Evolutionary conservation across 352 stramenopile genomes (phyloP).

Genomic region (Globisporangium lucens): DNA sequence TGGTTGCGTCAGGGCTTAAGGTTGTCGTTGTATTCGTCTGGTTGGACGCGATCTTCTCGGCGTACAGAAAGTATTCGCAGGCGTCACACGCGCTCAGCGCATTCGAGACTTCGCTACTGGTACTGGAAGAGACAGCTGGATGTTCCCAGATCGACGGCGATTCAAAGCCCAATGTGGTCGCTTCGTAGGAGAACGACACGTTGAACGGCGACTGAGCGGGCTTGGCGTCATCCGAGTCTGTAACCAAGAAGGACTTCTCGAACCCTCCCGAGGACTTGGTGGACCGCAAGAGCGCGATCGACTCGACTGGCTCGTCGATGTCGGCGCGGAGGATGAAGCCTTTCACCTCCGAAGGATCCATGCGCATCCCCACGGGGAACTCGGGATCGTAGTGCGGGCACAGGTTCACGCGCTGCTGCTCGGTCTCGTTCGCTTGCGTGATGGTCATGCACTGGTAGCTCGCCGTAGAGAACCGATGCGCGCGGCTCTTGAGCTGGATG

Average conservation of each 20-base stretch:
- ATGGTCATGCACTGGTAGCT: constrained; percentile 35
- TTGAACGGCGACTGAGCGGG: constrained; percentile 10
- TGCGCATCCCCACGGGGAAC: constrained; percentile 16
- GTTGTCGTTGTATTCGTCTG: background rate
- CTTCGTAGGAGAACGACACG: constrained; percentile 19
- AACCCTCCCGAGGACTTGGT: constrained; percentile 27
- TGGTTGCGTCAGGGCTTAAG: background rate
- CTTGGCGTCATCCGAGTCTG: background rate
- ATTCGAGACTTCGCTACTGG: background rate
- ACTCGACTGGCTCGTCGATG: constrained; percentile 12
- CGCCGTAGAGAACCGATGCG: constrained; percentile 24
- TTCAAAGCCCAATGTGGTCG: constrained; percentile 21
- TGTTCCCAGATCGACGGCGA: constrained; percentile 18
- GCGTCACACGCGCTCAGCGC: constrained; percentile 10
- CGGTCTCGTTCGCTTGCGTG: constrained; percentile 4
- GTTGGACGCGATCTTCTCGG: constrained; percentile 17
- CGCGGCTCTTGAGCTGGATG: constrained; percentile 15
- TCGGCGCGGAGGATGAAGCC: constrained; percentile 29
- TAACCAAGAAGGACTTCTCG: constrained; percentile 13
- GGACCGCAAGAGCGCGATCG: constrained; percentile 27
- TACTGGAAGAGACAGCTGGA: background rate
- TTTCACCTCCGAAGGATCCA: constrained; percentile 21
- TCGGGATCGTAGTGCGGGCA: constrained; percentile 26
- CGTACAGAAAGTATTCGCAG: constrained; percentile 32
- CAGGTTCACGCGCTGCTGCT: constrained; percentile 21